phyloP scores from a whole-genome alignment of 495 filamentous ascomycete genomes.

The Parathielavia hyrcaniae region DNA sequence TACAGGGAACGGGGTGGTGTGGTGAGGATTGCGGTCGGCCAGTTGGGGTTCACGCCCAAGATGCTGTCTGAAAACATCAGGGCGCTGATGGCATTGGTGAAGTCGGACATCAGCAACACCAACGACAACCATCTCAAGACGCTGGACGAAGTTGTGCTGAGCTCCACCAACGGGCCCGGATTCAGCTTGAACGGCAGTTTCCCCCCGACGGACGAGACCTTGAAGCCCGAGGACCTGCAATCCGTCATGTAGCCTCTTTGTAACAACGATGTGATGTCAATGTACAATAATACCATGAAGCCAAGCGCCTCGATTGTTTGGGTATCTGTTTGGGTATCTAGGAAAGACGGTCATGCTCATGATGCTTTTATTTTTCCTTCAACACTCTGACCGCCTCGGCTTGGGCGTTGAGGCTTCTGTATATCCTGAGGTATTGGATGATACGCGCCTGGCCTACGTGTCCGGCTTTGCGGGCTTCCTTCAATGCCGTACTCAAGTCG shows the following conservation, averaged over 20 bases:
- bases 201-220: slow-evolving; percentile 49
- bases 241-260: slow-evolving; percentile 42
- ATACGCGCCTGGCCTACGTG: slow-evolving; percentile 50
- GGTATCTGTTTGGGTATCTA: slow-evolving; percentile 28
- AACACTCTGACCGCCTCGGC: slow-evolving; percentile 66
- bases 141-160: slow-evolving; percentile 89
- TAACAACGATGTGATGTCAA: slow-evolving; percentile 30
- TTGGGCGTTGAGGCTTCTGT: slow-evolving; percentile 69
- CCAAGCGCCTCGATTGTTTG: slow-evolving; percentile 18
- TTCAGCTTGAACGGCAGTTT: slow-evolving; percentile 80
- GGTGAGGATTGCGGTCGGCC: slow-evolving; percentile 80
- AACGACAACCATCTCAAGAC: slow-evolving; percentile 72
- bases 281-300: slow-evolving; percentile 44
- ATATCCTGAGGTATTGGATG: slow-evolving; percentile 68
- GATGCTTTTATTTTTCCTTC: slow-evolving; percentile 40
- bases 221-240: slow-evolving; percentile 49
- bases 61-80: slow-evolving; percentile 80
- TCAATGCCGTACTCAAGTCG: slow-evolving; percentile 72
- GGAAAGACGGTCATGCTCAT: slow-evolving; percentile 4
- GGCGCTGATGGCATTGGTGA: slow-evolving; percentile 66
- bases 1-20: slow-evolving; percentile 84
- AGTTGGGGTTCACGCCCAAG: slow-evolving; percentile 82
- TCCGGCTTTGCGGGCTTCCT: slow-evolving; percentile 57
- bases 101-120: slow-evolving; percentile 63
- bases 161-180: slow-evolving; percentile 77